Evolutionary conservation across 495 filamentous ascomycete species (phyloP), one percentile per base, ranked within the genome.

Genomic region (Evernia prunastri): DNA sequence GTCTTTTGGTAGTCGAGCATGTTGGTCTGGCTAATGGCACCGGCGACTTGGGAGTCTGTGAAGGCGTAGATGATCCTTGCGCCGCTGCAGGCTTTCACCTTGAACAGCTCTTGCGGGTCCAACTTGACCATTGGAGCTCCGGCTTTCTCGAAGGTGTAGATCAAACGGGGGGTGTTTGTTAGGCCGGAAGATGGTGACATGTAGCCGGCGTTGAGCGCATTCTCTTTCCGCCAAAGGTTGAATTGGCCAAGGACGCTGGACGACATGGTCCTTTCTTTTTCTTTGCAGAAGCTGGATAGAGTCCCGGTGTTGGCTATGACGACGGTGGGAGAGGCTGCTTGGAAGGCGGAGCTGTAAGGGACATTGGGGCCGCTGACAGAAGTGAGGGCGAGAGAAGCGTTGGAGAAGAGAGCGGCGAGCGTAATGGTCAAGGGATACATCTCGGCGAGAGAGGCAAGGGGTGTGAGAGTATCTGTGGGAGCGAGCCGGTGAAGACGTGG

Each of bases 31-130:
- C 84, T 74, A 23, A 92, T 84, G 1, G 94, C 89, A 29, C 94
- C 94, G 7, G 92, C 93, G 29, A 97, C 87, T 36, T 83, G 81
- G 11, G 92, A 78, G 5, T 89, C 86, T 54, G 91, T 89, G 36
- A 97, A 79, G 1, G 91, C 91, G 75, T 96, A 96, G 27, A 95
- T 80, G 56, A 96, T 79, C 40, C 91, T 85, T 13, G 91, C 87
- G 15, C 88, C 84, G 11, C 88, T 92, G 74, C 89, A 90, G 20
- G 91, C 77, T 23, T 91, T 82, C 49, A 97, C 76, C 68, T 96
- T 90, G 2, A 86, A 88, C 31, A 98, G 76, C 33, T 86, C 84
- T 35, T 80, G 72, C 3, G 87, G 84, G 60, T 80, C 88, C 18
- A 93, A 75, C 0, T 78, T 76, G 0, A 83, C 80, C 5, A 76